Evolutionary conservation across 257 asterid genomes (phyloP).

Genomic region (Solanum tacnaense): DNA sequence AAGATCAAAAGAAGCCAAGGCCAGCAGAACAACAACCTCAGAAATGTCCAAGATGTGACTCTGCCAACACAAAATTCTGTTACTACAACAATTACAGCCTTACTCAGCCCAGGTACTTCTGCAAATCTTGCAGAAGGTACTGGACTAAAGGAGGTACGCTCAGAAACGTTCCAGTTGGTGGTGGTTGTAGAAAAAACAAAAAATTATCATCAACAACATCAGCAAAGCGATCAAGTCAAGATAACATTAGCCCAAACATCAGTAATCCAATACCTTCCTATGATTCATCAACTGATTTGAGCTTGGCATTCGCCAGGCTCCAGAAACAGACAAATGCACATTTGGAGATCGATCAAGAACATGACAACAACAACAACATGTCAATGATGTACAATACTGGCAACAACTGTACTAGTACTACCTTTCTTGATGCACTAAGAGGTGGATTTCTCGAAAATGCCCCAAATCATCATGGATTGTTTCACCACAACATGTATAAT

Average conservation of each 20-base stretch:
- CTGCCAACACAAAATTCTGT: constrained; percentile 85
- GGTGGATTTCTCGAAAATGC: constrained; percentile 30
- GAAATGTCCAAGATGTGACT: constrained; percentile 91
- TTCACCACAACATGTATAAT: constrained; percentile 14
- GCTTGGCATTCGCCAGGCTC: constrained; percentile 54
- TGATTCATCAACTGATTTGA: constrained; percentile 43
- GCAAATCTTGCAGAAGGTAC: constrained; percentile 89
- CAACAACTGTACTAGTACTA: not conserved
- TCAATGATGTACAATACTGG: constrained; percentile 25
- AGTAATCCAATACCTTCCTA: constrained; percentile 15
- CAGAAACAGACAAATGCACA: constrained; percentile 43
- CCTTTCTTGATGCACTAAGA: constrained; percentile 22
- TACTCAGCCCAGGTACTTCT: constrained; percentile 86
- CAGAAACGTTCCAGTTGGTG: constrained; percentile 89
- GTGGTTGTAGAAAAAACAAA: constrained; percentile 80
- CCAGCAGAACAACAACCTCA: constrained; percentile 51
- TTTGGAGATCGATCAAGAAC: constrained; percentile 13
- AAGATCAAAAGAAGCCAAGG: constrained; percentile 54
- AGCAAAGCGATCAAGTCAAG: constrained; percentile 31
- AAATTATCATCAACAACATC: constrained; percentile 27
- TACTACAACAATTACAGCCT: constrained; percentile 96
- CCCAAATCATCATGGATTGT: constrained; percentile 14
- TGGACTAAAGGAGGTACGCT: constrained; percentile 98
- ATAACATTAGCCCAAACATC: constrained; percentile 14
- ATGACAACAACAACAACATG: not conserved